Conservation (phyloP, 306 rosid species). For the Argentina anserina region DNA sequence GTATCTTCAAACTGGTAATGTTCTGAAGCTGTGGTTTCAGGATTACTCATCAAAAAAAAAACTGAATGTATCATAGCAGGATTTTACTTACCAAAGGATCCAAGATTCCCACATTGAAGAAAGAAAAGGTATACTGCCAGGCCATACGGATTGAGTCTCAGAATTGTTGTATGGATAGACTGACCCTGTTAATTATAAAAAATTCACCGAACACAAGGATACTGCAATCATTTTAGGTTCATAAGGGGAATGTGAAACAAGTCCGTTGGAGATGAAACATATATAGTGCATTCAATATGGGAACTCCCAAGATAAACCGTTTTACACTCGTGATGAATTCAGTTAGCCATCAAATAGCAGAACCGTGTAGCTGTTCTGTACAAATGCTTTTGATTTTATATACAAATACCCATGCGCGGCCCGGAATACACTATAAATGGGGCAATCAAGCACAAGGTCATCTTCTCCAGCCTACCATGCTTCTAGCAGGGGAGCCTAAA, state of each 20-base stretch:
- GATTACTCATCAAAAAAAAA: neutral
- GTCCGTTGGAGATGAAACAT: neutral
- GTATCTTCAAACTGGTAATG: neutral
- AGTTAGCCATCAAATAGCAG: constrained; percentile 37
- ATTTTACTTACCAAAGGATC: too few relatives aligned
- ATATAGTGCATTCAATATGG: neutral
- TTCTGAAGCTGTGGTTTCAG: neutral
- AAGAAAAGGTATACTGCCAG: too few relatives aligned
- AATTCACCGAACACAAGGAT: too few relatives aligned
- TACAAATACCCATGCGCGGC: constrained; percentile 21
- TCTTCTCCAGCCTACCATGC: constrained; percentile 58
- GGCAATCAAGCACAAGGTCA: constrained; percentile 29
- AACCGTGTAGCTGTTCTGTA: constrained; percentile 38
- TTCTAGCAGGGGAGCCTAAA: constrained; percentile 41
- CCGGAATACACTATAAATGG: constrained; percentile 21
- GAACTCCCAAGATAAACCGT: constrained; percentile 20
- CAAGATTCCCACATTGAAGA: too few relatives aligned
- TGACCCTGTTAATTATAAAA: too few relatives aligned
- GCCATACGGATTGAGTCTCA: too few relatives aligned
- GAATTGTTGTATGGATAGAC: too few relatives aligned
- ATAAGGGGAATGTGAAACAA: too few relatives aligned
- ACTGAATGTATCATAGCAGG: too few relatives aligned
- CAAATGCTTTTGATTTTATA: constrained; percentile 30
- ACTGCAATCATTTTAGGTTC: neutral
- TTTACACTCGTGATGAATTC: constrained; percentile 31